A percentile compares a stretch with the other conserved stretches of the same genome.
phyloP scores from a whole-genome alignment of 2,329 filamentous ascomycete species.

The Aspergillus novoparasiticus region DNA sequence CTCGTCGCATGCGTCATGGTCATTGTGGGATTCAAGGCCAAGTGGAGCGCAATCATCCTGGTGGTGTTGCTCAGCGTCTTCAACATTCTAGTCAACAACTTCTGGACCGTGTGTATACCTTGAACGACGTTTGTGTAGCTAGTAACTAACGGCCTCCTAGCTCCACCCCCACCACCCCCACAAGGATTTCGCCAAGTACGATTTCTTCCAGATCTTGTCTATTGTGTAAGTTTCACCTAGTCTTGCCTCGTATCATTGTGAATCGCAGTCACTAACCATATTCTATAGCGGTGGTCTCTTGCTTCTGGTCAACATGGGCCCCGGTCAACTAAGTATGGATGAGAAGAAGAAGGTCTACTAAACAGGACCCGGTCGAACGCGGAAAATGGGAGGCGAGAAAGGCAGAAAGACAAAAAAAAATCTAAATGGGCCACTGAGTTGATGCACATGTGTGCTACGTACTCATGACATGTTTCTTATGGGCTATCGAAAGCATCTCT shows the following conservation, averaged over 20 bases:
- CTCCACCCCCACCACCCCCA: conserved; percentile 97
- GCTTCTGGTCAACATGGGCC: conserved; percentile 96
- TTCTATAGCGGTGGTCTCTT: conserved; percentile 75
- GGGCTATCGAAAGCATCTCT: background rate
- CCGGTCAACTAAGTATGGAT: conserved; percentile 95
- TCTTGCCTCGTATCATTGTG: background rate
- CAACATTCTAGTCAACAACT: conserved; percentile 98
- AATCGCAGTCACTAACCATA: conserved; percentile 6
- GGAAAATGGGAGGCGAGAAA: conserved; percentile 6
- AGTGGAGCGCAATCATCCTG: conserved; percentile 94
- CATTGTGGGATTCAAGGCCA: conserved; percentile 98
- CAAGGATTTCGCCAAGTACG: conserved; percentile 99
- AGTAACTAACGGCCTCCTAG: conserved; percentile 48
- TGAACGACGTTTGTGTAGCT: background rate
- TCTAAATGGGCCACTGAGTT: background rate
- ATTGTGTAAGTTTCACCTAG: conserved; percentile 70
- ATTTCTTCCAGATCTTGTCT: conserved; percentile 99
- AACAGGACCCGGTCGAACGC: background rate
- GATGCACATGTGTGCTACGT: background rate
- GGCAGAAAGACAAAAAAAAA: background rate
- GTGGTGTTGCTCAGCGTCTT: conserved; percentile 95
- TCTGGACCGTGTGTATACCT: conserved; percentile 82
- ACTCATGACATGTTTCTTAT: conserved; percentile 1
- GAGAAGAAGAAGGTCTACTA: conserved; percentile 99
- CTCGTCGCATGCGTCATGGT: conserved; percentile 97